Evolutionary conservation across 345 rosid genomes (phyloP), one percentile per base, ranked within the genome.

Genomic region (Boechera divaricarpa): DNA sequence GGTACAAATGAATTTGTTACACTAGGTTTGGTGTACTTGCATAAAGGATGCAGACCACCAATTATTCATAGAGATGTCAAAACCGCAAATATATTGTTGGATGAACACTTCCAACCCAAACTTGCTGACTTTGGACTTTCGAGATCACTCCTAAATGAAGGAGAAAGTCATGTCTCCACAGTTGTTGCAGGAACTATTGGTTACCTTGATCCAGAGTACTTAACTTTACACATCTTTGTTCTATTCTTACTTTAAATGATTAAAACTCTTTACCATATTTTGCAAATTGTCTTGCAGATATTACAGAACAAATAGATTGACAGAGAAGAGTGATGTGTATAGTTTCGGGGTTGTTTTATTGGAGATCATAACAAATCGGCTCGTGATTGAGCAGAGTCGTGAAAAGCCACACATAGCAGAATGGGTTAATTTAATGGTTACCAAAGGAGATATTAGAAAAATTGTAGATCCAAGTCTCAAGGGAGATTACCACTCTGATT

Each of bases 11-110:
- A 47, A n/a, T n/a, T 47, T 6, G 7, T n/a, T 2, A 6, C 52
- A 47, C 52, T 47, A 47, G 52, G 52, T 15, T 47, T 47, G 52
- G 52, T n/a, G 55, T 49, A 49, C 55, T 49, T 47, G 21, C 55
- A 49, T 49, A 18, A 16, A 16, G 55, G 55, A 49, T 49, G 55
- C 10, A 18, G 5, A 7, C 55, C 55, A 49, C 55, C 55, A 49
- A 49, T 49, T 16, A 9, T 49, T 49, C 55, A 49, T 49, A 49
- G 55, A 49, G 55, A 49, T 49, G 28, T 49, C 26, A 49, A 49
- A 49, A 49, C 26, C 11, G 28, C 55, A 16, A 49, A 49, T 9
- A 49, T 49, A 49, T 49, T 49, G 28, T 49, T 49, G 11, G 55
- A 18, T 18, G 52, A 49, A 49, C 55, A 16, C 55, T 18, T 49